Percentiles rank a stretch among this genome's conserved stretches.
phyloP scores from a whole-genome alignment of 2,329 filamentous ascomycete genomes.

The Harringtonia lauricola region DNA sequence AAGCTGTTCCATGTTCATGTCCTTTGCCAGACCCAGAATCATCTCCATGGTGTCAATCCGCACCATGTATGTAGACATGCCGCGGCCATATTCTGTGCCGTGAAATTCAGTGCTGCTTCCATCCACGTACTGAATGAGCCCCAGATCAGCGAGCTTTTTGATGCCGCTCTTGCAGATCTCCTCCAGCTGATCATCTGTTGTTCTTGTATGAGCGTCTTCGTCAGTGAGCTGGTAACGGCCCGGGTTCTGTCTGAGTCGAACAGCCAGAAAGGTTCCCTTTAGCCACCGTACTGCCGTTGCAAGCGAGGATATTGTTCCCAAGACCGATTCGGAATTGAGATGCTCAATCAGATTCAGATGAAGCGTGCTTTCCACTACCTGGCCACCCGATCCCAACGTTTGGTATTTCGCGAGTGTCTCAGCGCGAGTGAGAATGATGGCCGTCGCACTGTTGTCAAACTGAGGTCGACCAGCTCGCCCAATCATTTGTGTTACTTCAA shows the following conservation, averaged over 20 bases:
- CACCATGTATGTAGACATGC: slow-evolving; percentile 77
- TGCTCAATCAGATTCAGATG: slow-evolving; percentile 75
- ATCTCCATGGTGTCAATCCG: slow-evolving; percentile 69
- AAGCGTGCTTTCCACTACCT: slow-evolving; percentile 65
- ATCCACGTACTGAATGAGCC: slow-evolving; percentile 33
- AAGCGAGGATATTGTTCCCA: slow-evolving; percentile 59
- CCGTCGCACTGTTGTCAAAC: slow-evolving; percentile 65
- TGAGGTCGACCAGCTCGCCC: slow-evolving; percentile 75
- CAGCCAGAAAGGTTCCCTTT: slow-evolving; percentile 64
- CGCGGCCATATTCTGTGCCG: slow-evolving; percentile 62
- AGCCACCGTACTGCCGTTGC: slow-evolving; percentile 64
- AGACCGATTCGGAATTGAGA: slow-evolving; percentile 70
- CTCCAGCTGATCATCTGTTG: slow-evolving; percentile 53
- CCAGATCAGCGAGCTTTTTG: slow-evolving; percentile 46
- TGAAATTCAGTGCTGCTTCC: slow-evolving; percentile 32
- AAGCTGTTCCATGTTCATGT: slow-evolving; percentile 53
- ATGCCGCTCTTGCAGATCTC: slow-evolving; percentile 63
- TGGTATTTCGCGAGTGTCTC: slow-evolving; percentile 57
- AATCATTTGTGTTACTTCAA: slow-evolving; percentile 87
- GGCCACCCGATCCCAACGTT: slow-evolving; percentile 60
- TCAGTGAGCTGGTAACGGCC: slow-evolving; percentile 55
- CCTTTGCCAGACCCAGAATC: slow-evolving; percentile 50
- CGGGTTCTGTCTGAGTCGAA: slow-evolving; percentile 62
- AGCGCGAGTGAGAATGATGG: slow-evolving; percentile 68
- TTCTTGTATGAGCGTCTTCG: slow-evolving; percentile 32